Conservation (phyloP, 169 alveolate genomes). For the Cryptosporidium canis region DNA sequence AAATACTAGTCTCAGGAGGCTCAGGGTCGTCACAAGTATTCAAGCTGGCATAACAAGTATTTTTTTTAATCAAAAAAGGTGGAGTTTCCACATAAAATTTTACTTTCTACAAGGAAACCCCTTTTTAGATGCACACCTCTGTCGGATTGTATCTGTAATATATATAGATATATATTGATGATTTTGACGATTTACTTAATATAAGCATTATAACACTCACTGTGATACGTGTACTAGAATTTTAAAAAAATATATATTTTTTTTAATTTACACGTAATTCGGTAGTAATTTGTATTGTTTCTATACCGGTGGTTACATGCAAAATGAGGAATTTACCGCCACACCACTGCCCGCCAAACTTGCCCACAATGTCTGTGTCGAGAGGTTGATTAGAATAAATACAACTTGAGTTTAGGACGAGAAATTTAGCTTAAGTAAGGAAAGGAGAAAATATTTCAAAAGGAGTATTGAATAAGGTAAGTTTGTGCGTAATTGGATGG, state of each 20-base stretch:
- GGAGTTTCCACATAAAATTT: background rate
- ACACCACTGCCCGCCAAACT: constrained; percentile 30
- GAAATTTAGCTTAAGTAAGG: constrained; percentile 41
- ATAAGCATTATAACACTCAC: background rate
- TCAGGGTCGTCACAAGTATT: constrained; percentile 48
- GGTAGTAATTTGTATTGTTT: background rate
- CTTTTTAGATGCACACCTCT: background rate
- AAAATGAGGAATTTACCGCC: constrained; percentile 32
- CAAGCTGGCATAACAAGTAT: background rate
- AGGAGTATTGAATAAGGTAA: constrained; percentile 12
- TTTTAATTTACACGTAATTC: constrained; percentile 12
- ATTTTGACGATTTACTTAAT: too few species aligned
- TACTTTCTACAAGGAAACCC: background rate
- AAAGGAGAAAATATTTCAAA: constrained; percentile 8
- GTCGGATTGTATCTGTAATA: background rate
- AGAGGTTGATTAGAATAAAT: constrained; percentile 40
- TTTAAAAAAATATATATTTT: background rate
- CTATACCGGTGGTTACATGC: constrained; percentile 56
- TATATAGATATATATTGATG: background rate
- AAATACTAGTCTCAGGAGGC: constrained; percentile 44
- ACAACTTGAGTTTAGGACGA: constrained; percentile 53
- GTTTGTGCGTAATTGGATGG: background rate
- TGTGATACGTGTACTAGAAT: background rate
- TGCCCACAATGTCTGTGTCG: constrained; percentile 75
- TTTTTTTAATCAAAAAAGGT: background rate